phyloP scores from a whole-genome alignment of 108 stramenopile species.

The Nitzschia sp. region DNA sequence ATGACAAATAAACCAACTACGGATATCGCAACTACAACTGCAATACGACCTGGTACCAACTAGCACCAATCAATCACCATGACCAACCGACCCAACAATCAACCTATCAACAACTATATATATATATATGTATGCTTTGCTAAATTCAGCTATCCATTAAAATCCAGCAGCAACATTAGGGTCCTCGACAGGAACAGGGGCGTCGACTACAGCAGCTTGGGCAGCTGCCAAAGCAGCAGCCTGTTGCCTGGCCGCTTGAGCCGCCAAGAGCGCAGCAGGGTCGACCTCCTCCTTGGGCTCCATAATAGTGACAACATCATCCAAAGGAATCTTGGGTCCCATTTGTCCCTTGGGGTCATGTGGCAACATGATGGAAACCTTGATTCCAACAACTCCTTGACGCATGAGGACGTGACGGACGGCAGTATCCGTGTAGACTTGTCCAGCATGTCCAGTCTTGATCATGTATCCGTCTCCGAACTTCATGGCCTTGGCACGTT shows the following conservation, averaged over 20 bases:
- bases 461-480: slow-evolving; percentile 99
- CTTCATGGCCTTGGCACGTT: slow-evolving; percentile 99
- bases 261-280: slow-evolving; percentile 66
- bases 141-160: slow-evolving; percentile 1
- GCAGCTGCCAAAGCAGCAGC: slow-evolving; percentile 47
- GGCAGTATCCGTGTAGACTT: slow-evolving; percentile 97
- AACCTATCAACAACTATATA: no score
- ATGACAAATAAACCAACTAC: no score
- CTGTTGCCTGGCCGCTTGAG: slow-evolving; percentile 57
- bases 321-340: slow-evolving; percentile 88
- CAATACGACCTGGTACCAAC: no score
- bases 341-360: slow-evolving; percentile 92
- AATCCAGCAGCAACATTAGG: slow-evolving; percentile 39
- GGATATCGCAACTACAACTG: no score
- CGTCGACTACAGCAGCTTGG: slow-evolving; percentile 8
- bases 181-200: slow-evolving; percentile 17
- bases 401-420: slow-evolving; percentile 99
- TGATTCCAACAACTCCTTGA: slow-evolving; percentile 99
- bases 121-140: no score
- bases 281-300: slow-evolving; percentile 87
- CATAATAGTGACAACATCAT: slow-evolving; percentile 90
- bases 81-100: no score
- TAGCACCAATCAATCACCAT: no score
- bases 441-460: slow-evolving; percentile 98
- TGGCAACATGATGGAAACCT: slow-evolving; percentile 97